Evolutionary conservation across 192 early-diverging fungal genomes (phyloP), one percentile per base, ranked within the genome.

Genomic region (Diversispora epigaea): DNA sequence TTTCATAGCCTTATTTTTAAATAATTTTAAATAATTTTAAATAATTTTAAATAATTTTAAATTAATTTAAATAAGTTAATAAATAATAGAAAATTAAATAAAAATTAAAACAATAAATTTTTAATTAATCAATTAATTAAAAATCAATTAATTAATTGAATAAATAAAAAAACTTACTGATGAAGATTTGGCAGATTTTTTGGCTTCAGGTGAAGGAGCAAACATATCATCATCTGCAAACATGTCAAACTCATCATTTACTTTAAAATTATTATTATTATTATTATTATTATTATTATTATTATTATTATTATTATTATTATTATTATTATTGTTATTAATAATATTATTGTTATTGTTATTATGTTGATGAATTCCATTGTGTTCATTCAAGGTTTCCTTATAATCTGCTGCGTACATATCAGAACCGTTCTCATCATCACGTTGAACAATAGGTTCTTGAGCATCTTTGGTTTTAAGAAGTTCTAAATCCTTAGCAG

Each of bases 221-320:
- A 92, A 91, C 84, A 94, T 93, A 76, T 93, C 91, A 73, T 93
- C 91, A 45, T 85, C 87, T 3, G 87, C 90, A 90, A 93, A 92
- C 88, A 93, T 91, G 66, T 93, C 92, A 58, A 85, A 76, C 45
- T 85, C 84, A 44, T 69, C 76, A 7, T 64, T 68, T 0, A 63
- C 70, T 17, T 80, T 82, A 17, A 50, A 57, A 32, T 44, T 40
- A 43, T 74, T 76, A 57, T 58, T 66, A 12, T 40, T 43, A 39
- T 32, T 32, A 32, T 32, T 32, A 32, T 32, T 32, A 32, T 32
- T 32, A 32, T 32, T 32, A 32, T 32, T 32, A 32, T 32, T 32
- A 32, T 32, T 32, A 32, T 32, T 32, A 32, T 32, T 32, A 32
- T 32, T 32, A 32, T 32, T 32, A 32, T 32, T 32, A 32, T 32